Conservation (phyloP, 169 alveolate genomes). For the Plasmodium billcollinsi region DNA sequence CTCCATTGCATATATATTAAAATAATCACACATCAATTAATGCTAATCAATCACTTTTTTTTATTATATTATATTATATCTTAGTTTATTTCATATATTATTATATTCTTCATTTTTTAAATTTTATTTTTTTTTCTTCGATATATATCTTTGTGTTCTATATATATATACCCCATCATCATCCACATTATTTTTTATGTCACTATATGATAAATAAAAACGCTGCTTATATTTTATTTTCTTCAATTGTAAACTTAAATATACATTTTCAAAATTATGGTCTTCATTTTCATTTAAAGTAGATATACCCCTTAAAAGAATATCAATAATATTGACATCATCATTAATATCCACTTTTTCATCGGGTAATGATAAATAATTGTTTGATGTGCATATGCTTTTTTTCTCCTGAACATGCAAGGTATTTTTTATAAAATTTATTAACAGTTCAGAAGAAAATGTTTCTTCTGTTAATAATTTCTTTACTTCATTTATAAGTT, state of each 20-base stretch:
- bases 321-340: background rate
- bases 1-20: no score
- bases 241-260: constrained; percentile 66
- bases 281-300: constrained; percentile 12
- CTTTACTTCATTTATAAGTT: constrained; percentile 28
- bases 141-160: constrained; percentile 50
- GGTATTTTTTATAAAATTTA: constrained; percentile 14
- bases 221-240: constrained; percentile 64
- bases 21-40: no score
- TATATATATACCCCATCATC: constrained; percentile 74
- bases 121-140: constrained; percentile 28
- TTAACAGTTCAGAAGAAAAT: constrained; percentile 26
- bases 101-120: no score
- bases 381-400: background rate
- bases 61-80: no score
- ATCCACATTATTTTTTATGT: constrained; percentile 45
- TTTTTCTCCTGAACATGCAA: background rate
- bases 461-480: constrained; percentile 14
- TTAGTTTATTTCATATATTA: no score
- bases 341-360: constrained; percentile 7
- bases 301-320: constrained; percentile 26
- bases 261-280: constrained; percentile 23
- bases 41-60: no score
- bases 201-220: constrained; percentile 23
- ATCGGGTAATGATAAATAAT: background rate